Percentiles rank a stretch among this genome's conserved stretches.
These are phyloP conservation scores for Blepharisma japonicum DNA, from an alignment of 73 alveolate genomes.

Conservation along the genomic window DNA sequence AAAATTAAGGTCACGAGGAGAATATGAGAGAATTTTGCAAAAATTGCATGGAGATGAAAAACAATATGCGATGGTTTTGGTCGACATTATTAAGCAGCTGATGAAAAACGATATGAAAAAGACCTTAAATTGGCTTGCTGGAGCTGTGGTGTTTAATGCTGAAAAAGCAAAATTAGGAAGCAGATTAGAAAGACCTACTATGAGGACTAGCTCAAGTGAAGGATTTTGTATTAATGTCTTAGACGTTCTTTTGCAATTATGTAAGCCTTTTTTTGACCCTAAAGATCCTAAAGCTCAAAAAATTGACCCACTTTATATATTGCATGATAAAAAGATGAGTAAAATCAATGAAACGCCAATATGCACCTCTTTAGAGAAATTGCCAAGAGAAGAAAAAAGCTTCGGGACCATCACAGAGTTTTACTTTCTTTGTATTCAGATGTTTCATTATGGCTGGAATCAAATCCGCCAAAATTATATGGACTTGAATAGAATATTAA, in stretches of 20 bases:
- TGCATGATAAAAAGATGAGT: background rate
- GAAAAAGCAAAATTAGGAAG: constrained; percentile 7
- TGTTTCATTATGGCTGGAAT: constrained; percentile 58
- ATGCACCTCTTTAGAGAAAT: background rate
- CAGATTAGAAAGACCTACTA: background rate
- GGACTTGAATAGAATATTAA: constrained; percentile 46
- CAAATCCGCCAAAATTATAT: constrained; percentile 43
- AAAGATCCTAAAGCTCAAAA: background rate
- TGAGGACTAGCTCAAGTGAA: background rate
- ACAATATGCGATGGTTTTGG: background rate
- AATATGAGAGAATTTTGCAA: background rate
- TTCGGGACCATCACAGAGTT: constrained; percentile 72
- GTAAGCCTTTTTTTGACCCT: constrained; percentile 11
- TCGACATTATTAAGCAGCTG: background rate
- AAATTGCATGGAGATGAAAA: background rate
- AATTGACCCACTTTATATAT: background rate
- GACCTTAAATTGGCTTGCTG: constrained; percentile 12
- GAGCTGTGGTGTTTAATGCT: background rate
- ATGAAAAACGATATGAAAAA: constrained; percentile 10
- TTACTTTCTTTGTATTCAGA: constrained; percentile 51
- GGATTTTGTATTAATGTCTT: background rate
- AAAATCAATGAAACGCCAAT: background rate
- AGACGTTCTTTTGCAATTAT: constrained; percentile 21
- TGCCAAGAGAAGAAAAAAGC: constrained; percentile 33
- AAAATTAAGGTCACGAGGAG: background rate